These are phyloP conservation scores for Pseudogymnoascus sp. DNA, from an alignment of 2,329 filamentous ascomycete genomes.

Conservation along the genomic window DNA sequence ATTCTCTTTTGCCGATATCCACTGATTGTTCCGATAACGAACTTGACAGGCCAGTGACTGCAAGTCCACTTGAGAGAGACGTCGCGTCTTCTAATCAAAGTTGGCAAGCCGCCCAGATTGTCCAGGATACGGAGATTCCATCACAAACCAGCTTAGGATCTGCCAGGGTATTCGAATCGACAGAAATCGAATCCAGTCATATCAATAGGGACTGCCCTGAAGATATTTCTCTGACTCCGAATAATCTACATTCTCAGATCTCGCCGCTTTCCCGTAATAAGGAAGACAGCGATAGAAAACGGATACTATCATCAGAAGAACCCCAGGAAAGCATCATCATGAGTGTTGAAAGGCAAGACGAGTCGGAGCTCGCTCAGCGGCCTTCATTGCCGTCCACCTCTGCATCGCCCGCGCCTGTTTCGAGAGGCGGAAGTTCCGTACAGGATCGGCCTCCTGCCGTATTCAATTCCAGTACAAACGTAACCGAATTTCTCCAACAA, in stretches of 20 bases:
- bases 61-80: neutral
- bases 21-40: constrained; percentile 3
- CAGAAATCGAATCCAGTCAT: neutral
- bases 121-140: neutral
- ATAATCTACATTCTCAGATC: neutral
- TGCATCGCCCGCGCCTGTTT: neutral
- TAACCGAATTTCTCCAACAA: constrained; percentile 4
- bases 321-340: neutral
- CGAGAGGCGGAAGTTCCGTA: neutral
- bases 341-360: constrained; percentile 4
- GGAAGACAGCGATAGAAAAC: neutral
- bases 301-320: neutral
- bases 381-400: neutral
- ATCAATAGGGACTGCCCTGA: neutral
- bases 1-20: constrained; percentile 1
- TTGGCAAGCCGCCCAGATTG: constrained; percentile 2
- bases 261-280: neutral
- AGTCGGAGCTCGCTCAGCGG: neutral
- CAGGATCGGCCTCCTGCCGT: neutral
- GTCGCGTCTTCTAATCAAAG: neutral
- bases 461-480: neutral
- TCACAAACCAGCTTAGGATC: neutral
- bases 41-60: neutral
- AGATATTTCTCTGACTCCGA: neutral
- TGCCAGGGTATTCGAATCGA: neutral